A percentile compares a stretch with the other conserved stretches of the same genome.
phyloP scores from a whole-genome alignment of 257 asterid genomes.

The Perilla frutescens region DNA sequence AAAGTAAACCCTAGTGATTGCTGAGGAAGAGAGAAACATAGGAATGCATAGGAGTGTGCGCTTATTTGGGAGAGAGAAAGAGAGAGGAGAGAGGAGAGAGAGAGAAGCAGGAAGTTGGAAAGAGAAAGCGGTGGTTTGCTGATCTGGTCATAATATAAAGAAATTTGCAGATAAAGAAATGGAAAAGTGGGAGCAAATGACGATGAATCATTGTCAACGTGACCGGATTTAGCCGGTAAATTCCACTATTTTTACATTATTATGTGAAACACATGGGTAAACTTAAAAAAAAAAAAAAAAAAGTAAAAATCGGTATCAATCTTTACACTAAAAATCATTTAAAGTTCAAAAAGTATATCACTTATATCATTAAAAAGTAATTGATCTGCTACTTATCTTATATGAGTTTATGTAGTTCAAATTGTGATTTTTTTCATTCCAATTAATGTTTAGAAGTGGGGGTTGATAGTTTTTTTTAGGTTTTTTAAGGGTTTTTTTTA shows the following conservation, averaged over 20 bases:
- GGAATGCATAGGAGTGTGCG: conserved; percentile 24
- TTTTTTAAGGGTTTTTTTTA: too few species aligned
- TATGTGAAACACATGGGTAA: background rate
- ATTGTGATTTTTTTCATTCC: too few species aligned
- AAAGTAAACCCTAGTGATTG: conserved; percentile 35
- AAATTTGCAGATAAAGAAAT: background rate
- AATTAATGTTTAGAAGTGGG: too few species aligned
- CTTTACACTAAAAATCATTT: too few species aligned
- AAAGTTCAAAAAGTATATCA: too few species aligned
- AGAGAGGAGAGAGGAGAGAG: background rate
- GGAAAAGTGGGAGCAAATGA: background rate
- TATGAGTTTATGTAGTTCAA: too few species aligned
- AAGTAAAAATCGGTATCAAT: too few species aligned
- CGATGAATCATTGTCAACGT: conserved; percentile 7
- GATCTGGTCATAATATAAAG: conserved; percentile 19
- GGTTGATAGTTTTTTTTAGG: too few species aligned
- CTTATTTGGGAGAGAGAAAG: conserved; percentile 5
- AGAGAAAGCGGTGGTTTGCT: background rate
- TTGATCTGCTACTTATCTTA: too few species aligned
- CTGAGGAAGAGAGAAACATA: conserved; percentile 39
- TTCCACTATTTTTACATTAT: background rate
- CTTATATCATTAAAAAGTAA: too few species aligned
- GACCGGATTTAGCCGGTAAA: background rate
- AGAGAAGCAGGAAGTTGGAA: background rate
- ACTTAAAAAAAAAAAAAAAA: too few species aligned